Conservation (phyloP, 345 rosid species). For the Boechera retrofracta region DNA sequence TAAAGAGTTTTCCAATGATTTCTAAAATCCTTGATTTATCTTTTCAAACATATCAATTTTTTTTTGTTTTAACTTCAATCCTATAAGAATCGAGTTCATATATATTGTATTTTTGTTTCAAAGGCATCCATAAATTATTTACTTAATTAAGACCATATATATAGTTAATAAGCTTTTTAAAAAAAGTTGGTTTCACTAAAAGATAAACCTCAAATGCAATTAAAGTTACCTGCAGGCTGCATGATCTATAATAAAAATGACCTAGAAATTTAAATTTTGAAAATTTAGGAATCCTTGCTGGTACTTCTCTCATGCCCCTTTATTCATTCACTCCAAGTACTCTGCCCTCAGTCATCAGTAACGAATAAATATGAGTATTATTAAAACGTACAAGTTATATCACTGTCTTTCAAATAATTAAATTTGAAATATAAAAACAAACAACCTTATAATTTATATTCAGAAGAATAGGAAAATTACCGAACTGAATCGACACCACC, state of each 20-base stretch:
- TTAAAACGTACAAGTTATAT: conserved; percentile 9
- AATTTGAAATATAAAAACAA: neutral
- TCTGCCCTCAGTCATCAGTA: conserved; percentile 10
- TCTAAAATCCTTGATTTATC: neutral
- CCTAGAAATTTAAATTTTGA: neutral
- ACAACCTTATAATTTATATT: neutral
- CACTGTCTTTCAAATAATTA: conserved; percentile 8
- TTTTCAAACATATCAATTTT: neutral
- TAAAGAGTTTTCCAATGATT: neutral
- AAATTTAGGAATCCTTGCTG: neutral
- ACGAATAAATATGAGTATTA: neutral
- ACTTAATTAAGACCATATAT: neutral
- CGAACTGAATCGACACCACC: conserved; percentile 34
- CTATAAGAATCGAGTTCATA: neutral
- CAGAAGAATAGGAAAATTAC: conserved; percentile 18
- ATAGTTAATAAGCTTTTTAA: neutral
- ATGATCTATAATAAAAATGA: neutral
- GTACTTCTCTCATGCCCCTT: neutral
- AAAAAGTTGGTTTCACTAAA: neutral
- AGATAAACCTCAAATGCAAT: neutral
- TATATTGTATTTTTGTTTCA: neutral
- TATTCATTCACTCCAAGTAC: conserved; percentile 30
- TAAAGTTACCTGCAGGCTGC: neutral
- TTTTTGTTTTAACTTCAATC: neutral
- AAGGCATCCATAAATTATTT: neutral